phyloP scores from a whole-genome alignment of 305 asterid genomes.

The Solanum hybrid region DNA sequence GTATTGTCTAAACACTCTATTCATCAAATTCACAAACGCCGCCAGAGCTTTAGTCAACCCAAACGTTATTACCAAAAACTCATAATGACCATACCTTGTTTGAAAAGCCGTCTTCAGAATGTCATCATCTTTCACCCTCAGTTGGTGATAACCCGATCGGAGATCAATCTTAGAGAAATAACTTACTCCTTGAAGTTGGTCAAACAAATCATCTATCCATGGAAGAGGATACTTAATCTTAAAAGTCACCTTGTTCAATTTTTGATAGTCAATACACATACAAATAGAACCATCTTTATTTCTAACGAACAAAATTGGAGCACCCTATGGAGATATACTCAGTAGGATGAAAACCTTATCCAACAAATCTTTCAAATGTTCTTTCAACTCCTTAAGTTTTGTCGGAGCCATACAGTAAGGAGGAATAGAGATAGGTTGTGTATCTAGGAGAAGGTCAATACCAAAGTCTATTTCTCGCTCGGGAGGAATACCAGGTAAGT shows the following conservation, averaged over 20 bases:
- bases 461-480: background rate
- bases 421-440: background rate
- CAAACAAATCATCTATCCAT: background rate
- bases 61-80: background rate
- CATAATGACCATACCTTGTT: too few relatives aligned
- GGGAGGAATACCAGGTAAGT: background rate
- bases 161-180: background rate
- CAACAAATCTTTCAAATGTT: background rate
- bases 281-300: too few relatives aligned
- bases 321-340: background rate
- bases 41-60: background rate
- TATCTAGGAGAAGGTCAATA: background rate
- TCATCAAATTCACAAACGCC: background rate
- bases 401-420: background rate
- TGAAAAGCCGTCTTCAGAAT: background rate
- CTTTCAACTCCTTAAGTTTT: background rate
- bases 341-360: background rate
- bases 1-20: too few relatives aligned
- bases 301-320: background rate
- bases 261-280: too few relatives aligned
- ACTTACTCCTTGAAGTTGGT: background rate
- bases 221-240: background rate
- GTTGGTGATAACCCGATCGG: background rate
- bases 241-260: too few relatives aligned
- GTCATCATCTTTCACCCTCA: background rate